phyloP scores from a whole-genome alignment of 192 early-diverging fungal genomes.

The Podila epicladia region DNA sequence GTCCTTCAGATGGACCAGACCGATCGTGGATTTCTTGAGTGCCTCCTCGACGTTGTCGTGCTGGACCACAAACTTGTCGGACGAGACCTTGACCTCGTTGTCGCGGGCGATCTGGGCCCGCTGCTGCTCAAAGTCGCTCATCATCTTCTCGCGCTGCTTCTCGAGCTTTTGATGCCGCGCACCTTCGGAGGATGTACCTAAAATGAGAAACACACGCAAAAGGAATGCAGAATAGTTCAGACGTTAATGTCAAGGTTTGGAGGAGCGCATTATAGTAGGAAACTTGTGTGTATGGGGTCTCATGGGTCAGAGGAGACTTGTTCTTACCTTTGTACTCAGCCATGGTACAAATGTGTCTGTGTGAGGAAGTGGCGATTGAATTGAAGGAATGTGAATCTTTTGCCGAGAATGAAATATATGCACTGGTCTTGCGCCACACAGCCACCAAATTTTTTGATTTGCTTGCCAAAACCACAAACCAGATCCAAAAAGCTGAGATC shows the following conservation, averaged over 20 bases:
- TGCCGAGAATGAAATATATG: no score
- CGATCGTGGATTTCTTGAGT: conserved; percentile 89
- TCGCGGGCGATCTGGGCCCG: conserved; percentile 80
- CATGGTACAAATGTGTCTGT: conserved; percentile 22
- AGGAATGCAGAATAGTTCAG: background rate
- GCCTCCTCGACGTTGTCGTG: conserved; percentile 81
- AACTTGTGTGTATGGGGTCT: background rate
- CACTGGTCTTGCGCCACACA: no score
- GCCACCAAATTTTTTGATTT: no score
- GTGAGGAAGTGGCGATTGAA: background rate
- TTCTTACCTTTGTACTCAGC: conserved; percentile 54
- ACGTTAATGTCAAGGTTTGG: background rate
- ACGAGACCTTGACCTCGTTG: conserved; percentile 71
- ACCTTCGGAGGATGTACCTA: conserved; percentile 56
- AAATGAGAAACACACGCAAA: background rate
- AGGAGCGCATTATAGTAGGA: background rate
- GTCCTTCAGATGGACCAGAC: conserved; percentile 88
- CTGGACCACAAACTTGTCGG: conserved; percentile 83
- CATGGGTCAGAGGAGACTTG: background rate
- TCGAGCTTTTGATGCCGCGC: conserved; percentile 73
- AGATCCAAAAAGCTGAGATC: no score
- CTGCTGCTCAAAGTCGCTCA: conserved; percentile 75
- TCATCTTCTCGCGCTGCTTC: conserved; percentile 74
- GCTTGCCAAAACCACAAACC: no score
- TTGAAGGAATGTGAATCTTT: no score